Percentiles rank a stretch among this genome's conserved stretches.
Evolutionary conservation across 805 yeast species (phyloP).

Genomic region (Ogataea paraovalis): DNA sequence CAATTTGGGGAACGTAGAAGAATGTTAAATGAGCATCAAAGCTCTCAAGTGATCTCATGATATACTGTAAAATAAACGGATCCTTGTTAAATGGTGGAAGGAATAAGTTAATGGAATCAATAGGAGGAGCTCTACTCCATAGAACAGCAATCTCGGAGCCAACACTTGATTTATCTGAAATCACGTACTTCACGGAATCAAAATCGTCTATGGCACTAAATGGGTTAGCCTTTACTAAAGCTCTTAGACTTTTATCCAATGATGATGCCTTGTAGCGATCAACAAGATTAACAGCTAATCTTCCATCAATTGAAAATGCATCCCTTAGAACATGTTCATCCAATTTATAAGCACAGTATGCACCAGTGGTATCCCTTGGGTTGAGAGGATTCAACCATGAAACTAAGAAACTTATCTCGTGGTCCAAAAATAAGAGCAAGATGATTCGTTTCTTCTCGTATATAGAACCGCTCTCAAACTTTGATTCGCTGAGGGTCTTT

Average conservation of each 20-base stretch:
- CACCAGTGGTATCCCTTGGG: constrained; percentile 38
- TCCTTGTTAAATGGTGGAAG: constrained; percentile 67
- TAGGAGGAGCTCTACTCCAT: constrained; percentile 77
- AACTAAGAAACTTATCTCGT: constrained; percentile 67
- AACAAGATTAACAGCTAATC: constrained; percentile 66
- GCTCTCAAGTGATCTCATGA: constrained; percentile 83
- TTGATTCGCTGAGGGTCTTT: constrained; percentile 23
- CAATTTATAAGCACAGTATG: constrained; percentile 32
- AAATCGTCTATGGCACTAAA: constrained; percentile 51
- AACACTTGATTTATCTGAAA: constrained; percentile 22
- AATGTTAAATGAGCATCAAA: constrained; percentile 87
- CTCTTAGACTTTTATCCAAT: constrained; percentile 36
- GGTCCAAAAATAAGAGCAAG: constrained; percentile 60
- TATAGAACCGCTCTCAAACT: constrained; percentile 15
- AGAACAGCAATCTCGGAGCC: constrained; percentile 32
- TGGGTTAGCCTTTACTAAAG: constrained; percentile 54
- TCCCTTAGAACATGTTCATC: constrained; percentile 41
- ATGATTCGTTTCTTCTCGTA: constrained; percentile 50
- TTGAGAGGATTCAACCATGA: constrained; percentile 74
- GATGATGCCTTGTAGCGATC: constrained; percentile 47
- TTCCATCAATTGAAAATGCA: constrained; percentile 68
- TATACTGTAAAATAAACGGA: constrained; percentile 73
- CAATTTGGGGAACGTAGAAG: constrained; percentile 97
- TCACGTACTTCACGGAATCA: constrained; percentile 54
- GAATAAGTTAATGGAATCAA: constrained; percentile 80